Evolutionary conservation across 805 yeast genomes (phyloP), one percentile per base, ranked within the genome.

Genomic region (Yamadazyma endophytica): DNA sequence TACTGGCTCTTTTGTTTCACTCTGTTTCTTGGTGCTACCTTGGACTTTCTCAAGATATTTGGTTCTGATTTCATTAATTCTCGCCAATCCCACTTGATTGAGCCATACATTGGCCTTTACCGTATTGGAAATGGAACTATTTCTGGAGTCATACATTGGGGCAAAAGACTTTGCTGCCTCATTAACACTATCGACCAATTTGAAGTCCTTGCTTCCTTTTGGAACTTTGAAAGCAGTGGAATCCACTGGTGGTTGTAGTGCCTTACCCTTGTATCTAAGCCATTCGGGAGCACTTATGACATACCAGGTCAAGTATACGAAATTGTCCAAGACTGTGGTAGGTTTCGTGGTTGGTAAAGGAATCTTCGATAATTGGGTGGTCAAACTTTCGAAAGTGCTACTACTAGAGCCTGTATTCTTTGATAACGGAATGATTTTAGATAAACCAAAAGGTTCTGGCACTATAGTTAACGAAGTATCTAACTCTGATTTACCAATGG

Each of bases 401-500:
- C 54, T 36, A 22, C 46, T 47, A 9, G 49, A 37, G 13, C 52
- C 39, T 5, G 48, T 29, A 27, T 44, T 49, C 24, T 46, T 46
- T 11, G 43, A 44, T 11, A 37, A 18, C 0, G 96, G 92, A 16
- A 86, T 58, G 2, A 86, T 75, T 39, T 78, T 79, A 19, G 88
- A 65, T n/a, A 78, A 51, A 28, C 70, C 68, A 48, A 84, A 80
- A 9, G 80, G 79, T 18, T 79, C 79, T 7, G 85, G 86, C 4
- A 83, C 69, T 2, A 70, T 59, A 2, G 83, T 75, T 29, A 77
- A 79, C 39, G 95, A 75, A 26, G 79, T 75, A 51, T 92, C 97
- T 31, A 88, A 58, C 13, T 72, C 62, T 0, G 97, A 85, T 46
- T 77, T 82, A 17, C 74, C 70, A 20, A 75, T 69, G 21, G 81